These are phyloP conservation scores for Verbascum thapsus DNA, from an alignment of 257 asterid genomes.

Conservation along the genomic window DNA sequence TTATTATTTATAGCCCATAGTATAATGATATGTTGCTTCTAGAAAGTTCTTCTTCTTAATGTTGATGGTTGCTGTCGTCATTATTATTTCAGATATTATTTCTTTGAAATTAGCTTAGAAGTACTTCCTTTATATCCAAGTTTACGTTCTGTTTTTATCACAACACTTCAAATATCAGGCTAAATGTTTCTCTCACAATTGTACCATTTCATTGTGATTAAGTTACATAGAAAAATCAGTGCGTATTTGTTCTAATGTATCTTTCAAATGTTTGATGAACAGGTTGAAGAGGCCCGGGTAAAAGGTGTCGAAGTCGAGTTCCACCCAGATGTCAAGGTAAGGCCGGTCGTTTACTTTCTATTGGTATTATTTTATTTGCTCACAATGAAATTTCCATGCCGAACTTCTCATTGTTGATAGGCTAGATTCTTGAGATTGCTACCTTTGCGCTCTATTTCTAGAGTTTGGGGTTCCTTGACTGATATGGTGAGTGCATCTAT, in stretches of 20 bases:
- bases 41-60: background rate
- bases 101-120: conserved; percentile 1
- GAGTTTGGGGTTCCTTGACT: conserved; percentile 82
- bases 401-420: conserved; percentile 43
- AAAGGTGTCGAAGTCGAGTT: conserved; percentile 81
- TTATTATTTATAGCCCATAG: conserved; percentile 1
- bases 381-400: conserved; percentile 13
- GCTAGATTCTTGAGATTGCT: conserved; percentile 78
- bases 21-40: conserved; percentile 4
- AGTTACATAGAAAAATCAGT: too few relatives aligned
- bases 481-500: conserved; percentile 57
- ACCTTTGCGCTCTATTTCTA: conserved; percentile 85
- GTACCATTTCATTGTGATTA: conserved; percentile 11
- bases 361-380: background rate
- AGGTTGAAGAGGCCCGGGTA: conserved; percentile 78
- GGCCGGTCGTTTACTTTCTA: conserved; percentile 9
- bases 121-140: conserved; percentile 5
- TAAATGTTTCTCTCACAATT: conserved; percentile 15
- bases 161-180: conserved; percentile 16
- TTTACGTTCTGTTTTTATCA: background rate
- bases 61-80: background rate
- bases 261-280: conserved; percentile 34
- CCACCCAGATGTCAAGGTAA: conserved; percentile 88
- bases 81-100: background rate
- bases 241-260: conserved; percentile 4